Conservation (phyloP, 2,329 filamentous ascomycete genomes). For the Pseudogymnoascus sp. region DNA sequence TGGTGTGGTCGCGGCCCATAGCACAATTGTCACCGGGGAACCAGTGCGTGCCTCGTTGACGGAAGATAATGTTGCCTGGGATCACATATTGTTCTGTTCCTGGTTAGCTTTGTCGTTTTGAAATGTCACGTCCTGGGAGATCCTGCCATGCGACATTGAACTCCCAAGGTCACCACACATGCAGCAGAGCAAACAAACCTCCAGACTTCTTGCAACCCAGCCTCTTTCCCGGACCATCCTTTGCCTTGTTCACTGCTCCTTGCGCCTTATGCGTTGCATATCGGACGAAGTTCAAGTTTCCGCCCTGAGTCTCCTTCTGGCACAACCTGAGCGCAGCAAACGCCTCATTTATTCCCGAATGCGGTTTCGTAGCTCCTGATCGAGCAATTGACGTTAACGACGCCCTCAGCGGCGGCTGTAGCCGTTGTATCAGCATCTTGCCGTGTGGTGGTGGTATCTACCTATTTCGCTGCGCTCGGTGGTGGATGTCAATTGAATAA, state of each 20-base stretch:
- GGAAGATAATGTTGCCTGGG: conserved; percentile 95
- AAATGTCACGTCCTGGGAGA: neutral
- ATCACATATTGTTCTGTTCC: conserved; percentile 78
- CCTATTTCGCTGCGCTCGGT: conserved; percentile 10
- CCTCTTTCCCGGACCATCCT: conserved; percentile 72
- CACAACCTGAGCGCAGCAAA: conserved; percentile 23
- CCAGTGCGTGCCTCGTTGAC: conserved; percentile 91
- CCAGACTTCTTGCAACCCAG: conserved; percentile 89
- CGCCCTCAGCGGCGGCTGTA: conserved; percentile 37
- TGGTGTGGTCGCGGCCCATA: conserved; percentile 94
- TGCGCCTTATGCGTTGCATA: conserved; percentile 46
- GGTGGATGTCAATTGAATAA: conserved; percentile 11
- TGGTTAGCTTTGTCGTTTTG: neutral
- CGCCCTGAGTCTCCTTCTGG: conserved; percentile 9
- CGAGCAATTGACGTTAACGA: conserved; percentile 28
- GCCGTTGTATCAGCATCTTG: conserved; percentile 38
- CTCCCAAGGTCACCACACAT: neutral
- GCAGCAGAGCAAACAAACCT: conserved; percentile 44
- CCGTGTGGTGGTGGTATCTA: conserved; percentile 17
- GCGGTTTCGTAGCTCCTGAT: conserved; percentile 13
- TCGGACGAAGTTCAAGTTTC: conserved; percentile 22
- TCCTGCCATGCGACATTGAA: neutral
- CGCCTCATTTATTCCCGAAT: conserved; percentile 24
- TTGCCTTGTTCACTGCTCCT: conserved; percentile 63
- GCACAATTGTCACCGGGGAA: conserved; percentile 91